Base-by-base conservation (phyloP, 23 red algal species). In the Gracilariopsis chorda region DNA sequence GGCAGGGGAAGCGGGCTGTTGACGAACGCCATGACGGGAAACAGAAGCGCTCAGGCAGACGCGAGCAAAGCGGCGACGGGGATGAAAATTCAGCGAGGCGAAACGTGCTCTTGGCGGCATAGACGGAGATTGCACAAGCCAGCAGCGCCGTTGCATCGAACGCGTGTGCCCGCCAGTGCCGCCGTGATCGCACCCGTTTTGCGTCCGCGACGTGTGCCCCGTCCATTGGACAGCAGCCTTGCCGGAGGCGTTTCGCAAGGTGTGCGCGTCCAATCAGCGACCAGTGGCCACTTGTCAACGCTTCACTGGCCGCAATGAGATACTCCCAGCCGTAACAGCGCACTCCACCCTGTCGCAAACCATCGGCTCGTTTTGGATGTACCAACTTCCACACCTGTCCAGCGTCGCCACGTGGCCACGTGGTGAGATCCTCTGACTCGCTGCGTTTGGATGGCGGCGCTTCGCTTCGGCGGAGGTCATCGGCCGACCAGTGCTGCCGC, bases 21-120 rank as follows among this genome's bases (percentile, higher is more conserved):
- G 58, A 80, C 39, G 51, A 80, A 80, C 20, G 77, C 77, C 77
- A 80, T 80, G 30, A 11, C 39, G 51, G 37, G 57, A 24, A 62
- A 28, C 13, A 62, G 4, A 62, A 13, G 2, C 57, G 57, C 13
- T 28, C 57, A 58, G n/a, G 14, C 4, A 17, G n/a, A 19, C 53
- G 5, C 6, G 6, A 58, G 28, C 5, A 25, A 5, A 58, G 14
- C 4, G 53, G 57, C 21, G 57, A 30, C 57, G 57, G 25, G 11
- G n/a, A 7, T 28, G 57, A 8, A 7, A 30, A 25, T 7, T 7
- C 19, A 30, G 34, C 5, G 57, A 9, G 9, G 7, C 13, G 14
- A 11, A 12, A 1, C 13, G 13, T 7, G 1, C 62, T 39, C 41
- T 39, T 68, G 62, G 41, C 33, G 34, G 4, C 62, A 36, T n/a